A percentile compares a stretch with the other conserved stretches of the same genome.
phyloP scores from a whole-genome alignment of 2,329 filamentous ascomycete genomes.

The Arthrobotrys conoides region DNA sequence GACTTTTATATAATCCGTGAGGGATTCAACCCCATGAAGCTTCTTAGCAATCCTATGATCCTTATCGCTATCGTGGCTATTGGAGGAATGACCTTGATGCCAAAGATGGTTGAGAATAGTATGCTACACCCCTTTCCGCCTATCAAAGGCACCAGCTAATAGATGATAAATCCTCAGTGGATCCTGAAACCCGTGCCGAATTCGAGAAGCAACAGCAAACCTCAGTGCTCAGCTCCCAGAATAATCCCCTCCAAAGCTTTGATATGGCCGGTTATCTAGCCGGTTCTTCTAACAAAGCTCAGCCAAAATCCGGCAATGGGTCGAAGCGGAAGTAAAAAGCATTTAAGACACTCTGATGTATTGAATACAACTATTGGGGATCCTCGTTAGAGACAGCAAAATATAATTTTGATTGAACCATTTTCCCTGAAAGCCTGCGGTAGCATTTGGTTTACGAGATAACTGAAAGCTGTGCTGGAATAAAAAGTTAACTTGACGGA shows the following conservation, averaged over 20 bases:
- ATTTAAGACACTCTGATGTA: neutral
- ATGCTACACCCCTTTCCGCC: conserved; percentile 66
- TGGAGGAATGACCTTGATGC: conserved; percentile 89
- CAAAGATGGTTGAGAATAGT: conserved; percentile 96
- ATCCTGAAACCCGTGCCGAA: conserved; percentile 93
- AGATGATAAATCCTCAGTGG: conserved; percentile 77
- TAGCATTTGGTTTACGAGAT: too few species aligned
- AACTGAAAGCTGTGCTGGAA: too few species aligned
- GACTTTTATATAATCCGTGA: conserved; percentile 79
- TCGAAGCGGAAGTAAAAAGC: conserved; percentile 42
- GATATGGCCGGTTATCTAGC: conserved; percentile 77
- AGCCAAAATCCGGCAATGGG: conserved; percentile 20
- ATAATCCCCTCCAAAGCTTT: conserved; percentile 72
- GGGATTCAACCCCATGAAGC: conserved; percentile 64
- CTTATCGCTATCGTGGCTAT: conserved; percentile 88
- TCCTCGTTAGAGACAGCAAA: neutral
- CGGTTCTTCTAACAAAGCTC: conserved; percentile 66
- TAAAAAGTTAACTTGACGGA: neutral
- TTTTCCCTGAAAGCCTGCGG: neutral
- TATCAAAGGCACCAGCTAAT: conserved; percentile 1
- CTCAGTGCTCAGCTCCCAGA: conserved; percentile 68
- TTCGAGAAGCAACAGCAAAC: conserved; percentile 91
- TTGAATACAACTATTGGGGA: neutral
- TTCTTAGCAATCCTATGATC: conserved; percentile 84
- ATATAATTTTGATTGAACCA: neutral